These are phyloP conservation scores for Myriosclerotinia duriaeana DNA, from an alignment of 2,329 filamentous ascomycete genomes.

Conservation along the genomic window DNA sequence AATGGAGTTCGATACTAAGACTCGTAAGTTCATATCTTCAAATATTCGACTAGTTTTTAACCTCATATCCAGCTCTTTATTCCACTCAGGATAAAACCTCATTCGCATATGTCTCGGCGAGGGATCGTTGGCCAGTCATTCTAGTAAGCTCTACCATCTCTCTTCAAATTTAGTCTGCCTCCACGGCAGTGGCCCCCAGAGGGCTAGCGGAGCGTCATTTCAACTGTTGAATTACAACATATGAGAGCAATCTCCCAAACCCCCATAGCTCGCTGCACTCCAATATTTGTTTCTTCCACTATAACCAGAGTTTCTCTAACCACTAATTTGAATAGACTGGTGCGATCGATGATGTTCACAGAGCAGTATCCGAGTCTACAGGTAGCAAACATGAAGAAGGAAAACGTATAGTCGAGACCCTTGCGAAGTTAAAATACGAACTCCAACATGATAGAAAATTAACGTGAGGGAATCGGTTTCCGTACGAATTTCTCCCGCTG, in stretches of 20 bases:
- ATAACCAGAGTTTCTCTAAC: constrained; percentile 22
- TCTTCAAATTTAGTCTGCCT: neutral
- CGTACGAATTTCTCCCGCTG: constrained; percentile 46
- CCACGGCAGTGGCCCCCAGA: constrained; percentile 1
- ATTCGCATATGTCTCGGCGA: constrained; percentile 82
- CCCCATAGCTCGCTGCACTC: neutral
- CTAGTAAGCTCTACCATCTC: constrained; percentile 53
- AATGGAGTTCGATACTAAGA: constrained; percentile 77
- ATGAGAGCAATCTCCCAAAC: neutral
- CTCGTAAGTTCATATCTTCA: constrained; percentile 52
- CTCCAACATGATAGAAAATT: constrained; percentile 83
- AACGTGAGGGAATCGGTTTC: constrained; percentile 54
- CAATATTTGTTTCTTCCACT: neutral
- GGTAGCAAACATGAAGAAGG: constrained; percentile 74
- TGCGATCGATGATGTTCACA: constrained; percentile 92
- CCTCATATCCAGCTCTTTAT: constrained; percentile 61
- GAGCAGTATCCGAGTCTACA: constrained; percentile 55
- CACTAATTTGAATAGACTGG: constrained; percentile 62
- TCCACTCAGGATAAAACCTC: constrained; percentile 79
- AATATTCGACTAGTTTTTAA: neutral
- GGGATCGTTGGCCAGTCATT: constrained; percentile 91
- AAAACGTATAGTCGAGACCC: constrained; percentile 76
- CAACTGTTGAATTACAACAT: neutral
- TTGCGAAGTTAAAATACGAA: constrained; percentile 89
- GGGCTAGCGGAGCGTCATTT: constrained; percentile 1